phyloP scores from a whole-genome alignment of 768 basidiomycete species.

The Rhizopogon vesiculosus region DNA sequence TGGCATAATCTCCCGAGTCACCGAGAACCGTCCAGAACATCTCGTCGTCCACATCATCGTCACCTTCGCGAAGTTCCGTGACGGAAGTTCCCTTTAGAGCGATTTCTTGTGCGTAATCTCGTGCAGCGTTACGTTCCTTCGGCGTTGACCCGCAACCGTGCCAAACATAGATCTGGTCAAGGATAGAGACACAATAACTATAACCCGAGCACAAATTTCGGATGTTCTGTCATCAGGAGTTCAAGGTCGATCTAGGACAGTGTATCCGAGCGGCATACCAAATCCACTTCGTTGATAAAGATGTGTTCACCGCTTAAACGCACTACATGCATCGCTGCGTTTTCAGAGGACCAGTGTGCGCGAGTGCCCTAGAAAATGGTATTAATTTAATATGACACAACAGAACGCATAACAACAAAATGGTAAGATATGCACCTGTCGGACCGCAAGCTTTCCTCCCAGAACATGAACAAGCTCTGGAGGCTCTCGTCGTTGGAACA shows the following conservation, averaged over 20 bases:
- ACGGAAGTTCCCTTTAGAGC: slow-evolving; percentile 33
- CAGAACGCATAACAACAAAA: not conserved
- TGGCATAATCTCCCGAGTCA: slow-evolving; percentile 61
- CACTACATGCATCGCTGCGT: slow-evolving; percentile 78
- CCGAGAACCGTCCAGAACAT: slow-evolving; percentile 88
- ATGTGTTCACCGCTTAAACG: slow-evolving; percentile 46
- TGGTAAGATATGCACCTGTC: slow-evolving; percentile 39
- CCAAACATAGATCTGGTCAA: slow-evolving; percentile 77
- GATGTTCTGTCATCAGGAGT: slow-evolving; percentile 36
- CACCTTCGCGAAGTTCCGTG: slow-evolving; percentile 61
- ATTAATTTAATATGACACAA: slow-evolving; percentile 4
- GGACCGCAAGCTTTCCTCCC: slow-evolving; percentile 66
- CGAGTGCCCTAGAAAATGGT: slow-evolving; percentile 51
- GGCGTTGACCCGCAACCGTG: slow-evolving; percentile 65
- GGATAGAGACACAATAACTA: slow-evolving; percentile 70
- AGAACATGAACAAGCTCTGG: slow-evolving; percentile 55
- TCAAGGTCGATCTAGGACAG: slow-evolving; percentile 3
- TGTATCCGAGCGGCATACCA: slow-evolving; percentile 37
- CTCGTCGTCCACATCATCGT: slow-evolving; percentile 58
- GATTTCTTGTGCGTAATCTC: slow-evolving; percentile 53
- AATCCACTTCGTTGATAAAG: slow-evolving; percentile 67
- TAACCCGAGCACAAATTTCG: slow-evolving; percentile 80
- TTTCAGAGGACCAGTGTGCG: slow-evolving; percentile 72
- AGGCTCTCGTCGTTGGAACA: slow-evolving; percentile 64
- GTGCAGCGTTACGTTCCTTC: slow-evolving; percentile 57